Conservation (phyloP, 2,329 filamentous ascomycete genomes). For the Coleophoma eucalyptorum region DNA sequence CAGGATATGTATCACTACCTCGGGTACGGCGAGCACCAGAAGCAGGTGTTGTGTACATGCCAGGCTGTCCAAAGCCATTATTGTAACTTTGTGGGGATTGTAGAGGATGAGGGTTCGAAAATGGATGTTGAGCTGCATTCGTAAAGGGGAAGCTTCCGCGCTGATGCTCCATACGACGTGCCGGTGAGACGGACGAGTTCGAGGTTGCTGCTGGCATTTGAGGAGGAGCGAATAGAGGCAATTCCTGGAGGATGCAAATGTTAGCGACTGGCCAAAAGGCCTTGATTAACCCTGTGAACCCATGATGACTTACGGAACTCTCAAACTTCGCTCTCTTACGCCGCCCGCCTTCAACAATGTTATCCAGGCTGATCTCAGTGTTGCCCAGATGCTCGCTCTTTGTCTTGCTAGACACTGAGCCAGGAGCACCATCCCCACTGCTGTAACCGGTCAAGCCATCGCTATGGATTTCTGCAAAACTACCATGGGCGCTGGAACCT, state of each 20-base stretch:
- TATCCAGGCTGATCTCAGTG: constrained; percentile 96
- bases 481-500: constrained; percentile 45
- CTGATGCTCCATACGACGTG: constrained; percentile 72
- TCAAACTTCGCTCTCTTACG: constrained; percentile 94
- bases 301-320: constrained; percentile 76
- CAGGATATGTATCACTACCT: constrained; percentile 54
- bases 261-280: no score
- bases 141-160: constrained; percentile 72
- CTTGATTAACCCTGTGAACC: no score
- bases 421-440: constrained; percentile 79
- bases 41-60: constrained; percentile 60
- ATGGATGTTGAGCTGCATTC: constrained; percentile 73
- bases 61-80: constrained; percentile 49
- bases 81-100: constrained; percentile 80
- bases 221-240: constrained; percentile 90
- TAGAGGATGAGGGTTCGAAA: constrained; percentile 71
- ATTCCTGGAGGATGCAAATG: constrained; percentile 58
- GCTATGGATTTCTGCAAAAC: constrained; percentile 54
- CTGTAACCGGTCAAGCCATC: constrained; percentile 76
- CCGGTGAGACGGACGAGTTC: constrained; percentile 94
- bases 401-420: constrained; percentile 71
- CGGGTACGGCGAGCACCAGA: constrained; percentile 61
- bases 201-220: constrained; percentile 93
- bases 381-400: constrained; percentile 85
- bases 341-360: constrained; percentile 95